These are phyloP conservation scores for Aspergillus brunneoviolaceus DNA, from an alignment of 2,329 filamentous ascomycete species.

Conservation along the genomic window DNA sequence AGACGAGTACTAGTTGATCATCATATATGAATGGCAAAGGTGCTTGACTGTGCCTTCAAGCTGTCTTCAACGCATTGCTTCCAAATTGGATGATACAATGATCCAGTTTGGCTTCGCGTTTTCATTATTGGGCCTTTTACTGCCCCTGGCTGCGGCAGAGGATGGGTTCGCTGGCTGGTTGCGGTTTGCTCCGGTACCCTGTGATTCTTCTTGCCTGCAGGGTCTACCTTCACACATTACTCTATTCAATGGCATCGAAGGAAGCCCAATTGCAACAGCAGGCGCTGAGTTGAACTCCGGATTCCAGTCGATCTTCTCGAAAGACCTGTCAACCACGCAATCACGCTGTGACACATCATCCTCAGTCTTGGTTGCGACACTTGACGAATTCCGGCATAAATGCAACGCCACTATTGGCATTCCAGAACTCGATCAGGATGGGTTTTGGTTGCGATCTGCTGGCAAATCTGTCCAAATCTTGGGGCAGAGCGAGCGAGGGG, in stretches of 20 bases:
- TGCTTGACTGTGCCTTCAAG: not conserved
- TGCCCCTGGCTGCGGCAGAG: constrained; percentile 49
- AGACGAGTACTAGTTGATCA: not conserved
- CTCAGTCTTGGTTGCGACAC: constrained; percentile 32
- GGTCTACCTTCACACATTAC: constrained; percentile 52
- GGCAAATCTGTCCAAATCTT: constrained; percentile 56
- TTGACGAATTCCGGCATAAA: constrained; percentile 29
- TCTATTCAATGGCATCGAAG: constrained; percentile 54
- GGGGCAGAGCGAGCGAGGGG: constrained; percentile 65
- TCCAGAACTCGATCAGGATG: constrained; percentile 40
- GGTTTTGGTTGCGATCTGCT: constrained; percentile 59
- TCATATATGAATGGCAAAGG: not conserved
- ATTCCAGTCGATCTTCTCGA: constrained; percentile 58
- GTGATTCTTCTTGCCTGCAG: constrained; percentile 38
- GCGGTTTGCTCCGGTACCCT: constrained; percentile 58
- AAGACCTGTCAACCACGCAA: constrained; percentile 40
- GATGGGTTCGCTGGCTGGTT: constrained; percentile 64
- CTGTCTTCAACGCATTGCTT: not conserved
- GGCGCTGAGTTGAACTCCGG: constrained; percentile 60
- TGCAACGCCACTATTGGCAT: constrained; percentile 21
- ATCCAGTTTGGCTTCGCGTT: not conserved
- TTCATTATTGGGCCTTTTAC: not conserved
- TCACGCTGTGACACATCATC: constrained; percentile 21
- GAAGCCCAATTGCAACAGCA: constrained; percentile 60
- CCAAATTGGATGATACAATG: not conserved